Percentiles rank a stretch among this genome's conserved stretches.
phyloP scores from a whole-genome alignment of 2,329 filamentous ascomycete species.

The Hypocreales sp. region DNA sequence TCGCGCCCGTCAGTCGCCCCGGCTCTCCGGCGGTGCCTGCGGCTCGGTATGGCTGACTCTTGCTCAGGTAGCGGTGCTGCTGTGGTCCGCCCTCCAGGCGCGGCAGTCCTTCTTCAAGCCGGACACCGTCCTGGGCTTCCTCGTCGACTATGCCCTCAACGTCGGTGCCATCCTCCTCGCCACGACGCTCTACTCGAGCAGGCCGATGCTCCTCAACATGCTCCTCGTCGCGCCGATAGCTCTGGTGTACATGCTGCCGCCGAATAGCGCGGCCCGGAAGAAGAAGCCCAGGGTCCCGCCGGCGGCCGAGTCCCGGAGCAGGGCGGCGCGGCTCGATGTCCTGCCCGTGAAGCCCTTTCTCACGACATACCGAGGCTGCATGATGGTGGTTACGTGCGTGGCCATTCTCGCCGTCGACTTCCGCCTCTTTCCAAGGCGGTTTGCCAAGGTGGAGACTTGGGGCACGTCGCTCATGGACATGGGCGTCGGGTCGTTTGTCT shows the following conservation, averaged over 20 bases:
- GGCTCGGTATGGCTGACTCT: no score
- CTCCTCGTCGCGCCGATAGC: constrained; percentile 59
- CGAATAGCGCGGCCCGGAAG: constrained; percentile 15
- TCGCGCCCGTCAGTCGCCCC: constrained; percentile 55
- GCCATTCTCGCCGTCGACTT: constrained; percentile 98
- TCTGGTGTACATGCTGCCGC: constrained; percentile 40
- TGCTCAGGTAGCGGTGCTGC: constrained; percentile 56
- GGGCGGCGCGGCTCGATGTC: constrained; percentile 14
- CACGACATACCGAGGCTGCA: constrained; percentile 76
- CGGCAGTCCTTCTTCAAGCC: constrained; percentile 71
- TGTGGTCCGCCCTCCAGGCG: constrained; percentile 82
- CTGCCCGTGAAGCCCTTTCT: constrained; percentile 83
- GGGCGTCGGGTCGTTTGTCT: constrained; percentile 94
- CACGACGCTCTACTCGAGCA: constrained; percentile 67
- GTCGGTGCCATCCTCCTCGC: constrained; percentile 69
- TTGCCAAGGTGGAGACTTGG: constrained; percentile 98
- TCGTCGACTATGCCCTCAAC: constrained; percentile 79
- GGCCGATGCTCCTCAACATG: constrained; percentile 57
- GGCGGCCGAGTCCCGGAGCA: constrained; percentile 20
- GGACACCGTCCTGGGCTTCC: constrained; percentile 50
- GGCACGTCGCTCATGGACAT: constrained; percentile 98
- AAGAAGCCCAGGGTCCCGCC: constrained; percentile 34
- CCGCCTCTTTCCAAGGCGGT: constrained; percentile 76
- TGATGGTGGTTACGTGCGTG: constrained; percentile 81
- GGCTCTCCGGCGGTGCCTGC: neutral